Base-by-base conservation (phyloP, 768 basidiomycete species). In the Trametes cubensis region DNA sequence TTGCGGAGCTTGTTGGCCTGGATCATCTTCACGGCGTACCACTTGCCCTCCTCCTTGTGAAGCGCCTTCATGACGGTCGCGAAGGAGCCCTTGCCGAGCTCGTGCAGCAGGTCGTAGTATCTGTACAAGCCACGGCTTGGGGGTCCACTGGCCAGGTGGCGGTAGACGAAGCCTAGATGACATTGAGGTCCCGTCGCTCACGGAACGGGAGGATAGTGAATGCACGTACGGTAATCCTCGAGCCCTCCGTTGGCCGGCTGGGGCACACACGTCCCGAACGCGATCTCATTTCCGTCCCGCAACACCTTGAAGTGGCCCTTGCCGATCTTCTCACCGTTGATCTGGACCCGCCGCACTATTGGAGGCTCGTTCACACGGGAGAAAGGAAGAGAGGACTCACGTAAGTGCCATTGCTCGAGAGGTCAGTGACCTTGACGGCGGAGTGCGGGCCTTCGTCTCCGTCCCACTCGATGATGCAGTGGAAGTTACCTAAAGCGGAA, bases 11-110 rank as follows among this genome's bases (percentile, higher is more conserved):
- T 77, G 66, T 62, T 76, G 14, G 72, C 79, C 45, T 86, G 80
- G 62, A 95, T 93, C 78, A 94, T 88, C 79, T 98, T 98, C 73
- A 95, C 86, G 0, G 96, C 96, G 64, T 83, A 88, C 81, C 86
- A 86, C 59, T 83, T 76, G 13, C 93, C 93, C 13, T 88, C 89
- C 21, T 75, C 73, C 11, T 86, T 84, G 66, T 86, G 82, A 47
- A 95, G 78, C 1, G 92, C 94, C 72, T 89, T 91, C 78, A 88
- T 83, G 20, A 98, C 96, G 11, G 88, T 89, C 4, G 94, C 96
- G 71, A 97, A 98, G 2, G 92, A 87, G 10, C 96, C 96, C 67
- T 88, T 89, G 55, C 96, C 96, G 3, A 98, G 83, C 72, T 91
- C 88, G 53, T 78, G 72, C 34, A 80, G 78, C 41, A 91, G 69